phyloP scores from a whole-genome alignment of 2,329 filamentous ascomycete genomes.

The Alternaria postmessia region DNA sequence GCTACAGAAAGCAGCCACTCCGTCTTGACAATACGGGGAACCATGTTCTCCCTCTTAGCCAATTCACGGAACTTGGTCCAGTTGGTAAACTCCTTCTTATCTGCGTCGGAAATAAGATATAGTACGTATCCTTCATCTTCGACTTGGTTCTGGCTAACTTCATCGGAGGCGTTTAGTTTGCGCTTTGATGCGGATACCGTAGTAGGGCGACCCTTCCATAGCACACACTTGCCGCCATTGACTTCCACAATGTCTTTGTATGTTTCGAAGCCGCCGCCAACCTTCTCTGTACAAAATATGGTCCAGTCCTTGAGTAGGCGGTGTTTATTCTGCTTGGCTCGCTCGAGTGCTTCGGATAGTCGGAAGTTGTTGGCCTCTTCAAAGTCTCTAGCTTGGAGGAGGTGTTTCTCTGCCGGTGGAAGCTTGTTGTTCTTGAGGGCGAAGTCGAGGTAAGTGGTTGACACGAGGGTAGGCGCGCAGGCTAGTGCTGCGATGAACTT shows the following conservation, averaged over 20 bases:
- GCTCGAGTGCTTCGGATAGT: conserved; percentile 71
- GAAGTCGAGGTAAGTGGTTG: conserved; percentile 78
- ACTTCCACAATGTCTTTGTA: conserved; percentile 86
- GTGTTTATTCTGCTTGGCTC: conserved; percentile 79
- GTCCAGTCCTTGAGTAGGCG: conserved; percentile 77
- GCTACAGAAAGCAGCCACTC: conserved; percentile 93
- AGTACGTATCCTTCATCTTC: conserved; percentile 66
- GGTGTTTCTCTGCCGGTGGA: conserved; percentile 70
- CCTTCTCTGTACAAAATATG: conserved; percentile 83
- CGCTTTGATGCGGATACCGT: conserved; percentile 63
- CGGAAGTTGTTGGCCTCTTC: conserved; percentile 76
- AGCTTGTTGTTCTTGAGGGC: conserved; percentile 74
- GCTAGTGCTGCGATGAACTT: conserved; percentile 93
- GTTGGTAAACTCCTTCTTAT: conserved; percentile 72
- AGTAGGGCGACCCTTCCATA: conserved; percentile 78
- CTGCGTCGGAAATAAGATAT: conserved; percentile 77
- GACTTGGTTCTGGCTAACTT: conserved; percentile 65
- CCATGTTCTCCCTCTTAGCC: conserved; percentile 79
- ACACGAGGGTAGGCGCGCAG: conserved; percentile 78
- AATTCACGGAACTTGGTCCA: conserved; percentile 84
- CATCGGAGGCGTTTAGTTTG: conserved; percentile 33
- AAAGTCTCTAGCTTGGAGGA: conserved; percentile 73
- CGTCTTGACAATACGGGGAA: conserved; percentile 78
- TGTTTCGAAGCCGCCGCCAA: conserved; percentile 82
- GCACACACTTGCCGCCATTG: conserved; percentile 84